Conservation (phyloP, 2,329 filamentous ascomycete genomes). For the Alternaria angustiovoidea region DNA sequence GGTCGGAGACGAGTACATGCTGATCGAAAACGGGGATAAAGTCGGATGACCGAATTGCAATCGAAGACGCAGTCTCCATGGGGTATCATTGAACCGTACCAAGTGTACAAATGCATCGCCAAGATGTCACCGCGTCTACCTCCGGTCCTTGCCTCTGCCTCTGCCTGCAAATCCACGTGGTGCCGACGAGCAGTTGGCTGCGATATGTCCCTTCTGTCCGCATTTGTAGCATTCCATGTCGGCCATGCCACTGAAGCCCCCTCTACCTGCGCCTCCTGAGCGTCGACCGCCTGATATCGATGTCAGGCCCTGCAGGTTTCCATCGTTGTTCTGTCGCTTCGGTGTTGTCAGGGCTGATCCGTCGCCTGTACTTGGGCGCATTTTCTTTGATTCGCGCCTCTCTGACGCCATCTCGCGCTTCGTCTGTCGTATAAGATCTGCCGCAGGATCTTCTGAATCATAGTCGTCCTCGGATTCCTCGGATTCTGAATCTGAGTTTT, state of each 20-base stretch:
- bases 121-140: slow-evolving; percentile 18
- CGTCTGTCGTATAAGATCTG: slow-evolving; percentile 55
- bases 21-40: slow-evolving; percentile 41
- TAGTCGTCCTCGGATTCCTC: slow-evolving; percentile 49
- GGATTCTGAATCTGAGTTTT: slow-evolving; percentile 35
- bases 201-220: slow-evolving; percentile 68
- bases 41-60: slow-evolving; percentile 7
- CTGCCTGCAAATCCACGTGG: slow-evolving; percentile 35
- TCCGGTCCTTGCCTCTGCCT: slow-evolving; percentile 33
- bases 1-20: slow-evolving; percentile 56
- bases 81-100: slow-evolving; percentile 28
- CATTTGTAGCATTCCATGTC: slow-evolving; percentile 67
- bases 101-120: slow-evolving; percentile 10
- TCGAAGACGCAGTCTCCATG: slow-evolving; percentile 13
- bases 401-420: slow-evolving; percentile 56
- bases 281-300: slow-evolving; percentile 65
- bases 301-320: slow-evolving; percentile 65
- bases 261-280: slow-evolving; percentile 12
- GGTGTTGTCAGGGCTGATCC: slow-evolving; percentile 62
- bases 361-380: slow-evolving; percentile 58
- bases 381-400: slow-evolving; percentile 54
- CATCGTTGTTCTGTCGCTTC: slow-evolving; percentile 71
- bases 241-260: slow-evolving; percentile 34
- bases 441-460: slow-evolving; percentile 55
- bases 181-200: slow-evolving; percentile 59